A percentile compares a stretch with the other conserved stretches of the same genome.
Evolutionary conservation across 2,329 filamentous ascomycete genomes (phyloP).

Genomic region (Waltergamsia citrina): DNA sequence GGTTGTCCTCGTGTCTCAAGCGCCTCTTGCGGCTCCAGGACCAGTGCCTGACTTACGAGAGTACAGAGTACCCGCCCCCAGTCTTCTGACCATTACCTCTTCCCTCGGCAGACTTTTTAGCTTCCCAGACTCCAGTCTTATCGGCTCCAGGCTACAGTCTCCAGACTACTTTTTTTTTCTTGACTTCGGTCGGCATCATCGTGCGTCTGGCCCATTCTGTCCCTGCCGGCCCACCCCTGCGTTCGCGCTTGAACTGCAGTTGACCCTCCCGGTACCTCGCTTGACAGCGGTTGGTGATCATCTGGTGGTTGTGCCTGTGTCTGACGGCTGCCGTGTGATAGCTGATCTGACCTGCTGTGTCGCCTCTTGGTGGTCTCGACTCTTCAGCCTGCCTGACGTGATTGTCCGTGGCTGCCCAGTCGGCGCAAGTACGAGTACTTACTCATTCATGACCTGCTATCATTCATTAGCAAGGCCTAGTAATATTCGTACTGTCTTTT

Average conservation of each 20-base stretch:
- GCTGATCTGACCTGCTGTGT: not conserved
- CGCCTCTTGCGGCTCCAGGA: too few species aligned
- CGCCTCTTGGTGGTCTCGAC: too few species aligned
- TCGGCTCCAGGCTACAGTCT: conserved; percentile 2
- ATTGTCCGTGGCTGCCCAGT: too few species aligned
- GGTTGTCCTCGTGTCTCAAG: conserved; percentile 1
- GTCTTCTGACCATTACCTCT: not conserved
- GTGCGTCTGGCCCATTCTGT: conserved; percentile 5
- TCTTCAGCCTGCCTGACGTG: too few species aligned
- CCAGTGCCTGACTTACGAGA: not conserved
- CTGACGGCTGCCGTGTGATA: not conserved
- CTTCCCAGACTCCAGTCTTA: not conserved
- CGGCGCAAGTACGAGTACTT: too few species aligned
- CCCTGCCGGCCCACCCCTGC: conserved; percentile 3
- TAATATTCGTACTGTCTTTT: too few species aligned
- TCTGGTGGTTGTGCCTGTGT: conserved; percentile 3
- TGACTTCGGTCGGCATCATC: conserved; percentile 3
- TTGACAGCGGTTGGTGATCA: too few species aligned
- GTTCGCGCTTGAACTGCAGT: not conserved
- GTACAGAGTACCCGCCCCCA: not conserved
- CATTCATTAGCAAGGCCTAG: too few species aligned
- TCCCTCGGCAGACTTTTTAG: not conserved
- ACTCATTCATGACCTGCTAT: too few species aligned
- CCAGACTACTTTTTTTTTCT: not conserved
- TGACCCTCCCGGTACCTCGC: not conserved